phyloP scores from a whole-genome alignment of 208 protist genomes.

The Angomonas ambiguus region DNA sequence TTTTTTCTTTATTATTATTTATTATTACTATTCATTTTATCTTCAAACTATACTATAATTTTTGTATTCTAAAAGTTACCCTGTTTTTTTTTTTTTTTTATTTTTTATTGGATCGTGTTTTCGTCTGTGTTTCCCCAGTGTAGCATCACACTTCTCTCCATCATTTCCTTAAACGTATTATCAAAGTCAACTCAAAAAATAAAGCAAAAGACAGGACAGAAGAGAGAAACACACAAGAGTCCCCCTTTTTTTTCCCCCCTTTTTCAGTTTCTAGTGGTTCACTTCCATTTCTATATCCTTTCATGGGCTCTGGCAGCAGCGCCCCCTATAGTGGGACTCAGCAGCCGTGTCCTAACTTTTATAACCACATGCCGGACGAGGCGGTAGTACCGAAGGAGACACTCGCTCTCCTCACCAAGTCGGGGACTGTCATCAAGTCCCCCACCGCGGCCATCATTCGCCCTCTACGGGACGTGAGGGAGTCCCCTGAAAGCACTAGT shows the following conservation, averaged over 20 bases:
- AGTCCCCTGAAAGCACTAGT: neutral
- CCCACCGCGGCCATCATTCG: neutral
- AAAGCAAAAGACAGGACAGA: neutral
- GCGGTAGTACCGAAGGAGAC: conserved; percentile 9
- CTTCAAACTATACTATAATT: neutral
- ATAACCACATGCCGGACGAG: conserved; percentile 12
- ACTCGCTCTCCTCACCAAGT: neutral
- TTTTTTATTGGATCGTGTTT: neutral
- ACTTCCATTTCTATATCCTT: too few relatives aligned
- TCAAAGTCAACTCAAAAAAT: neutral
- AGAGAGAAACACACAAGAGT: neutral
- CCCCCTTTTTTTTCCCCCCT: too few relatives aligned
- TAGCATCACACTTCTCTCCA: too few relatives aligned
- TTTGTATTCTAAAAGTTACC: neutral
- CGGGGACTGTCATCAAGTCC: neutral
- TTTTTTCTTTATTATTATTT: conserved; percentile 8
- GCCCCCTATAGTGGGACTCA: neutral
- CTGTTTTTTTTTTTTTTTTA: conserved; percentile 8
- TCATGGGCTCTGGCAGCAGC: too few relatives aligned
- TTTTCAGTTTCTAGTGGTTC: too few relatives aligned
- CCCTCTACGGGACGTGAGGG: neutral
- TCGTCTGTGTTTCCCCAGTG: neutral
- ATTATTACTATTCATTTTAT: conserved; percentile 11
- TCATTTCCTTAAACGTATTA: too few relatives aligned
- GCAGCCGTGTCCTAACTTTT: conserved; percentile 13